Percentiles rank a stretch among this genome's conserved stretches.
Evolutionary conservation across 768 basidiomycete genomes (phyloP).

Genomic region (Baorangia bicolor): DNA sequence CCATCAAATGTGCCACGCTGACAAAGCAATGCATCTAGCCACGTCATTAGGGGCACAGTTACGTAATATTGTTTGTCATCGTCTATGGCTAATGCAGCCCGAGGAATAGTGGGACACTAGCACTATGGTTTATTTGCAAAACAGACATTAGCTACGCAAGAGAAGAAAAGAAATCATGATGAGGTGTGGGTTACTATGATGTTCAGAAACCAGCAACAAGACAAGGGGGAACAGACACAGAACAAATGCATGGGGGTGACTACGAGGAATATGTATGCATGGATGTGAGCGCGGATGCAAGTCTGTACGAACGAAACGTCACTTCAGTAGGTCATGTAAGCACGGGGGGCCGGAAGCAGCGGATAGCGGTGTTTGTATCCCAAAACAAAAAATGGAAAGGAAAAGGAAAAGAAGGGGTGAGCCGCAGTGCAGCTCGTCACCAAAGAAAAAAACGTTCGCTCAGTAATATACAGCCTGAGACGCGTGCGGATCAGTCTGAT

Average conservation of each 20-base stretch:
- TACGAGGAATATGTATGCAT: constrained; percentile 27
- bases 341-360: constrained; percentile 3
- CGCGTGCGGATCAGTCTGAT: constrained; percentile 49
- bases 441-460: constrained; percentile 17
- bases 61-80: constrained; percentile 1
- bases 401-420: constrained; percentile 5
- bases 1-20: constrained; percentile 20
- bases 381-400: constrained; percentile 17
- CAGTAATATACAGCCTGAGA: constrained; percentile 64
- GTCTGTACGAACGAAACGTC: constrained; percentile 29
- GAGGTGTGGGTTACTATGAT: not conserved
- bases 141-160: constrained; percentile 21
- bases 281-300: constrained; percentile 17
- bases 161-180: constrained; percentile 3
- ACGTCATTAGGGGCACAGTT: not conserved
- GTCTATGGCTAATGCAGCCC: rapidly evolving
- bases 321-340: constrained; percentile 15
- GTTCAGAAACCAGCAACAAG: constrained; percentile 12
- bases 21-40: constrained; percentile 21
- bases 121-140: constrained; percentile 8
- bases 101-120: not conserved
- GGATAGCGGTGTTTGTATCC: constrained; percentile 23
- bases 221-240: not conserved
- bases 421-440: constrained; percentile 9
- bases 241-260: constrained; percentile 22